Evolutionary conservation across 129 eudicot species (phyloP), one percentile per base, ranked within the genome.

Genomic region (Pittosporum tobira): DNA sequence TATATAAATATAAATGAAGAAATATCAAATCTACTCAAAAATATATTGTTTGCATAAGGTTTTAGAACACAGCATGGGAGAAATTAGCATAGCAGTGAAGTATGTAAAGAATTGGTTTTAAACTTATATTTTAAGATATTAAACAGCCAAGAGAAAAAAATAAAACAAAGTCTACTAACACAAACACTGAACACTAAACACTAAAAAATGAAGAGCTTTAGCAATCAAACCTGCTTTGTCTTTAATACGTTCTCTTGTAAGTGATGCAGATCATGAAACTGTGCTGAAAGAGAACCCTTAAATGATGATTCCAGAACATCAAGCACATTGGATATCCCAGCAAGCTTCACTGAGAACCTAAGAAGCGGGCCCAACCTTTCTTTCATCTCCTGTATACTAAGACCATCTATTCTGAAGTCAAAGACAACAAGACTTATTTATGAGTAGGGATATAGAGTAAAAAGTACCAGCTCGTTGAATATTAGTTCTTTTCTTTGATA

Each of bases 261-360:
- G 52, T 77, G 76, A 13, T 84, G 77, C 46, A 93, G 72, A 74
- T 87, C 99, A 65, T 81, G 77, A 72, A 87, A 88, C 77, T 79
- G 82, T 62, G 96, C 84, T 38, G 96, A 87, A 59, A 71, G 77
- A 51, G 94, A 72, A 50, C 66, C 88, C 74, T 75, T 84, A 48
- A 93, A 81, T 21, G 93, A 81, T 55, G 90, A 79, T 75, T 87
- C 94, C 72, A 93, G 67, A 57, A 84, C 96, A 70, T 93, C 99
- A 21, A 93, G 85, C 53, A 93, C 88, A 62, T 71, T 71, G 47
- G 88, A 75, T 56, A 93, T 74, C 62, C 85, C 81, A 63, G 73
- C 59, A 31, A 93, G 80, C 73, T 82, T 87, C 27, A 64, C 80
- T 25, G 81, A 81, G 50, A 81, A 65, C 78, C 76, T 87, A 40